Evolutionary conservation across 1,139 yeast species (phyloP).

Genomic region (Zygoascus sp.): DNA sequence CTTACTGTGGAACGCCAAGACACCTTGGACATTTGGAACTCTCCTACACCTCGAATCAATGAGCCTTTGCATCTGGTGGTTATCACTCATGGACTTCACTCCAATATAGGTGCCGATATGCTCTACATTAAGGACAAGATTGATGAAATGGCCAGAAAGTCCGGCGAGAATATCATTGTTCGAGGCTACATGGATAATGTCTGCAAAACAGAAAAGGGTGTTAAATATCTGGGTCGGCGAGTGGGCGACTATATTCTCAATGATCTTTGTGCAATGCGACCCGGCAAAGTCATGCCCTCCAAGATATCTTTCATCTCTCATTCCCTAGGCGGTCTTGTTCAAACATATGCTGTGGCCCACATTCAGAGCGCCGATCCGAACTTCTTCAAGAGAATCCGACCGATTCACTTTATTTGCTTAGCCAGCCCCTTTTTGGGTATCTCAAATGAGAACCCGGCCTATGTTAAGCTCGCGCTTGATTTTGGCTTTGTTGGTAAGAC

Average conservation of each 20-base stretch:
- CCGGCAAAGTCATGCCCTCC: constrained; percentile 13
- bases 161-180: constrained; percentile 63
- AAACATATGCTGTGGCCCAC: constrained; percentile 87
- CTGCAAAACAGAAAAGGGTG: constrained; percentile 86
- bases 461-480: constrained; percentile 75
- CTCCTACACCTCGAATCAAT: constrained; percentile 45
- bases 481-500: constrained; percentile 91
- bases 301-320: constrained; percentile 87
- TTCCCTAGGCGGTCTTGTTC: constrained; percentile 88
- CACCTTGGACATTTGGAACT: constrained; percentile 72
- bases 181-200: constrained; percentile 81
- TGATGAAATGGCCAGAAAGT: constrained; percentile 45
- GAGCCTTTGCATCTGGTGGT: constrained; percentile 67
- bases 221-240: constrained; percentile 77
- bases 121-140: constrained; percentile 77
- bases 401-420: constrained; percentile 76
- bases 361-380: constrained; percentile 66
- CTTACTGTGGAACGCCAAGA: constrained; percentile 50
- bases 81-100: constrained; percentile 87
- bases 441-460: constrained; percentile 79
- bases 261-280: constrained; percentile 42
- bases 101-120: constrained; percentile 87
- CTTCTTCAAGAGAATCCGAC: constrained; percentile 60
- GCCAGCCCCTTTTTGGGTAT: constrained; percentile 91
- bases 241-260: constrained; percentile 72